These are phyloP conservation scores for Tylopilus felleus DNA, from an alignment of 768 basidiomycete species.

Conservation along the genomic window DNA sequence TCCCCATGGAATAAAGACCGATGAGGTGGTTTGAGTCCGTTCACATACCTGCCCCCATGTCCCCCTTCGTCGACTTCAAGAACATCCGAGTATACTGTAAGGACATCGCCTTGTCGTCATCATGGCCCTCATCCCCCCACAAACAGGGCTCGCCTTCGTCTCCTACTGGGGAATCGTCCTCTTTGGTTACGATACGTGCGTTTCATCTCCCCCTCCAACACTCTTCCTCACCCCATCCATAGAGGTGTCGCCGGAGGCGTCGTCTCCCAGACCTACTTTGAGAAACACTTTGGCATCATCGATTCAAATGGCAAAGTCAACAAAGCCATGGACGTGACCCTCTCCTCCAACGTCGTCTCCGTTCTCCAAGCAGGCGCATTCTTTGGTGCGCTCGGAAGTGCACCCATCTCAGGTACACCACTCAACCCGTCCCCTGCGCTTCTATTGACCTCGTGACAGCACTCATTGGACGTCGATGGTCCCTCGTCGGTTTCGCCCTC, in stretches of 20 bases:
- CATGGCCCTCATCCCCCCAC: neutral
- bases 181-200: constrained; percentile 78
- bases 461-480: constrained; percentile 61
- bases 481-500: constrained; percentile 56
- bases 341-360: constrained; percentile 84
- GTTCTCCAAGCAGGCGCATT: constrained; percentile 86
- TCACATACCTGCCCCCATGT: neutral
- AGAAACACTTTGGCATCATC: constrained; percentile 56
- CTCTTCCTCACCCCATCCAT: neutral
- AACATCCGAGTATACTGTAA: constrained; percentile 68
- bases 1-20: neutral
- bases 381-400: constrained; percentile 78
- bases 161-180: constrained; percentile 79
- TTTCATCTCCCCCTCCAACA: constrained; percentile 1
- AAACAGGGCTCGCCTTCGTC: constrained; percentile 65
- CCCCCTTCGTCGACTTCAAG: constrained; percentile 26
- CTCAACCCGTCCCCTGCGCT: neutral
- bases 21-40: too few relatives aligned
- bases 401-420: constrained; percentile 60
- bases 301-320: constrained; percentile 42
- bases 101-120: too few relatives aligned
- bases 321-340: constrained; percentile 39
- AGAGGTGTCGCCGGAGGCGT: constrained; percentile 71
- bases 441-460: constrained; percentile 35
- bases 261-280: constrained; percentile 60